Evolutionary conservation across 768 basidiomycete species (phyloP), one percentile per base, ranked within the genome.

Genomic region (Phylloporus sp.): DNA sequence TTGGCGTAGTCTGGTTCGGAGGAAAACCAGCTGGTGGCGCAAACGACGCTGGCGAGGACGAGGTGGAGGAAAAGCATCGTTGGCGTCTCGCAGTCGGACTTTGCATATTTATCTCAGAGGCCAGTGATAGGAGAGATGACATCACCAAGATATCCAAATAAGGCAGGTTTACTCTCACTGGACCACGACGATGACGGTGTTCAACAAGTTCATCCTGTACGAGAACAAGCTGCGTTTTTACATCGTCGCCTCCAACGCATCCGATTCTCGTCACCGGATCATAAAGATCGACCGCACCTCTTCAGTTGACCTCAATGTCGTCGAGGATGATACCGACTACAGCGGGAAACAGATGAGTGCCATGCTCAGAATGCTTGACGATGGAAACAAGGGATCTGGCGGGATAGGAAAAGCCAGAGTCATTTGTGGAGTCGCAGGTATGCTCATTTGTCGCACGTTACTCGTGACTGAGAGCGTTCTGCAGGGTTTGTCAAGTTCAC

Each of bases 331-430:
- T 35, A 84, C 85, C 0, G 82, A 91, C 22, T 99, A 99, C 69
- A 89, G 80, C 45, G 85, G 87, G 23, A 86, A 84, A 65, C 88
- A 98, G 70, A 90, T 97, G 84, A 89, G 81, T 45, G 83, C 85
- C 29, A 82, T 98, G 76, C 75, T 97, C 57, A 90, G 88, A 71
- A 97, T 95, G 91, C 77, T 98, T 9, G 92, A 95, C 54, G 93
- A 97, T 60, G 95, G 95, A 22, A 99, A 97, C 70, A 88, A 85
- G 69, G 79, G 78, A 1, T 86, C 85, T 4, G 95, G 95, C 6
- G 93, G 95, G 8, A 71, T 99, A 54, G 91, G 86, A 15, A 93
- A 77, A 69, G 84, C 80, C 6, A 84, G 76, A 58, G 77, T 81
- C 43, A 90, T 90, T 68, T 95, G 89, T 72, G 90, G 89, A 1